Evolutionary conservation across 179 eudicot species (phyloP).

Genomic region (Beta macrorhiza): DNA sequence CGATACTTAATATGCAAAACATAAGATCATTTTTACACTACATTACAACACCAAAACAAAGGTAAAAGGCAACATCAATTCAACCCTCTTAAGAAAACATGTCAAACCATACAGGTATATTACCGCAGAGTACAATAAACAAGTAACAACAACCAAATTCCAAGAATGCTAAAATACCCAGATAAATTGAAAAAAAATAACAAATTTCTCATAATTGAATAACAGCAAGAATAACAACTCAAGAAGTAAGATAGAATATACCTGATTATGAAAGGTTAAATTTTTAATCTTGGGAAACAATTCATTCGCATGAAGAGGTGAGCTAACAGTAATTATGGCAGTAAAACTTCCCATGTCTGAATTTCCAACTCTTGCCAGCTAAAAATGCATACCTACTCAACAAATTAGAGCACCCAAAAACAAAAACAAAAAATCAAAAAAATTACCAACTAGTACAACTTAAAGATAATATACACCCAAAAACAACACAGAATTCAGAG

Average conservation of each 20-base stretch:
- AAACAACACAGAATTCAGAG: neutral
- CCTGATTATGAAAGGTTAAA: conserved; percentile 15
- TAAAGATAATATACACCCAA: too few species aligned
- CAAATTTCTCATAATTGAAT: conserved; percentile 1
- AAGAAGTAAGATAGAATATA: neutral
- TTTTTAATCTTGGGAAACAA: conserved; percentile 17
- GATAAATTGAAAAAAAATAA: neutral
- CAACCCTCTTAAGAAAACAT: too few species aligned
- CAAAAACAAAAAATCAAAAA: neutral
- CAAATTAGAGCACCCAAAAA: neutral
- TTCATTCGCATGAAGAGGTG: conserved; percentile 21
- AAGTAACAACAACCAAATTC: neutral
- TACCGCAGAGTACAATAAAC: neutral
- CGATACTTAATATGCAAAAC: neutral
- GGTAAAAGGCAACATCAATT: neutral
- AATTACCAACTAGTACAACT: neutral
- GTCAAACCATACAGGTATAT: neutral
- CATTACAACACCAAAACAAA: neutral
- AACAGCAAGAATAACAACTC: neutral
- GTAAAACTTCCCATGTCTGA: conserved; percentile 27
- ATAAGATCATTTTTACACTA: neutral
- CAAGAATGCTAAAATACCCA: conserved; percentile 7
- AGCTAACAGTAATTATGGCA: conserved; percentile 20
- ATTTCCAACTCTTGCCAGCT: conserved; percentile 4
- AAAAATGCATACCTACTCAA: conserved; percentile 15